Evolutionary conservation across 1,284 basidiomycete species (phyloP), one percentile per base, ranked within the genome.

Genomic region (Ceratobasidium papillatum): DNA sequence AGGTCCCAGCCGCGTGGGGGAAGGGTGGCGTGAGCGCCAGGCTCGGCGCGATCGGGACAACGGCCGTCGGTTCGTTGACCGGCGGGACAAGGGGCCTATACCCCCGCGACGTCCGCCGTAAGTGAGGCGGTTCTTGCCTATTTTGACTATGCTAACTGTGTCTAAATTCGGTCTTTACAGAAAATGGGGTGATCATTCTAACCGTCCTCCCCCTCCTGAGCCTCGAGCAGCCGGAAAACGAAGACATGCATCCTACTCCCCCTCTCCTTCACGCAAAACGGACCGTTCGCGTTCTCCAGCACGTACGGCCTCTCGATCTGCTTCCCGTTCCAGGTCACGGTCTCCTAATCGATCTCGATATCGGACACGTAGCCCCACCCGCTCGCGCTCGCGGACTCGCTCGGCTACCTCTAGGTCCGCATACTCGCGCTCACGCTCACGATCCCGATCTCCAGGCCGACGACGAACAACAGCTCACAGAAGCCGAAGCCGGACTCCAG

Each of bases 401-500:
- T 90, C 90, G 5, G 90, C 90, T 5, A 83, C 90, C n/a, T 86
- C 83, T 66, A 86, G 84, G 54, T 91, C 91, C 34, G 90, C 90
- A 30, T 71, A 71, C 62, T 88, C 86, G 76, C 88, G 87, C 47
- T 92, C 91, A 52, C 85, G 84, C 64, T 90, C 91, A 34, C 84
- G 84, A 72, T 89, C 90, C 58, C 83, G 86, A 74, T 85, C 86
- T 32, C 85, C 86, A 3, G 88, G 88, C 78, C 87, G 87, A 54
- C 85, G 84, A 63, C 86, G 86, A 54, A 83, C 85, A 74, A 86
- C 86, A 76, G 82, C 83, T 9, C 38, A 45, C 36, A 72, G 65
- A 52, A 47, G 80, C 38, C 79, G 78, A 69, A 82, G 82, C 45
- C 82, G 80, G 19, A 84, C 84, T 49, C 83, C 84, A 8, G 68